Evolutionary conservation across 148 eudicot species (phyloP).

Genomic region (Dianthus caryophyllus): DNA sequence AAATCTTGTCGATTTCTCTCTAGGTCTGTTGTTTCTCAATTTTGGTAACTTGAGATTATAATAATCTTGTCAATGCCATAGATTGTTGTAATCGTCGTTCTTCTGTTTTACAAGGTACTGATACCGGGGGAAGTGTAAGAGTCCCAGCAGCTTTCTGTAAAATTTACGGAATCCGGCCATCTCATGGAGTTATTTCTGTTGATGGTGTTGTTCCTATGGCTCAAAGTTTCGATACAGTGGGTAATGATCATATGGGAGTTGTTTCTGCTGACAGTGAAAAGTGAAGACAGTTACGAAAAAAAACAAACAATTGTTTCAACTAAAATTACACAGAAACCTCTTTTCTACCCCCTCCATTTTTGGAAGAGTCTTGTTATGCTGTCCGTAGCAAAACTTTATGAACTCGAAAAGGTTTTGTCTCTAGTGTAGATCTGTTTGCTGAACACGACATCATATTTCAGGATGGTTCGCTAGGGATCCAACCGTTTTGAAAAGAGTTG

Average conservation of each 20-base stretch:
- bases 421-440: not conserved
- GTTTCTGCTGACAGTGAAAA: too few species aligned
- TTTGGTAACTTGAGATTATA: not conserved
- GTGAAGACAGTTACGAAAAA: too few species aligned
- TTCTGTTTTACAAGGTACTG: constrained; percentile 46
- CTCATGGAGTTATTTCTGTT: constrained; percentile 72
- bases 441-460: constrained; percentile 29
- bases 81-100: not conserved
- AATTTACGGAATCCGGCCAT: constrained; percentile 87
- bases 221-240: constrained; percentile 94
- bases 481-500: constrained; percentile 48
- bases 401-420: too few species aligned
- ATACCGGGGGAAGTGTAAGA: constrained; percentile 97
- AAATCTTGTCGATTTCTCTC: constrained; percentile 67
- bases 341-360: too few species aligned
- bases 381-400: too few species aligned
- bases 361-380: too few species aligned
- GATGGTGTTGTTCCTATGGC: constrained; percentile 87
- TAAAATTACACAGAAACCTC: too few species aligned
- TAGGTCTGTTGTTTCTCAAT: constrained; percentile 35
- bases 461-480: constrained; percentile 98
- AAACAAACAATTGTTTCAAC: too few species aligned
- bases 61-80: not conserved
- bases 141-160: constrained; percentile 89
- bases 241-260: constrained; percentile 31